Percentiles rank a stretch among this genome's conserved stretches.
Evolutionary conservation across 1,139 yeast species (phyloP).

Genomic region (Debaryomycetaceae sp.): DNA sequence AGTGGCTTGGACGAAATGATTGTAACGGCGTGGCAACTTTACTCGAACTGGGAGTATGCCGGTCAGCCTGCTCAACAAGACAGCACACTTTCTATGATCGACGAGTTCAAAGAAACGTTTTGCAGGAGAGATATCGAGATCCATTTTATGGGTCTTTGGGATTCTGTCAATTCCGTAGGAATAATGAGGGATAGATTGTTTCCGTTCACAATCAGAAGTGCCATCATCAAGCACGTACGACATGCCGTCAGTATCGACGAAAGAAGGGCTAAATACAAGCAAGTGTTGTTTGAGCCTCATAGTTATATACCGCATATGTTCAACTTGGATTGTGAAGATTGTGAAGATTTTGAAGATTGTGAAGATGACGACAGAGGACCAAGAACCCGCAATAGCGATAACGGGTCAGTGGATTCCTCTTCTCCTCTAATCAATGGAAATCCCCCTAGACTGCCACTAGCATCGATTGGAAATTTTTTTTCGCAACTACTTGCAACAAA

Average conservation of each 20-base stretch:
- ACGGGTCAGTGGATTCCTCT: neutral
- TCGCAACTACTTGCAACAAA: constrained; percentile 5
- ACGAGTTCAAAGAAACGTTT: constrained; percentile 51
- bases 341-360: constrained; percentile 1
- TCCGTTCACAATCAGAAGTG: constrained; percentile 51
- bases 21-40: constrained; percentile 58
- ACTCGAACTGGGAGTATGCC: constrained; percentile 58
- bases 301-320: constrained; percentile 29
- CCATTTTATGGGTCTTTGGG: constrained; percentile 64
- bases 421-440: neutral
- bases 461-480: constrained; percentile 1
- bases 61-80: constrained; percentile 50
- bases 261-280: constrained; percentile 58
- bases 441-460: neutral
- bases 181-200: constrained; percentile 52
- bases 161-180: constrained; percentile 65
- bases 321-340: constrained; percentile 17
- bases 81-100: constrained; percentile 39
- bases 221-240: constrained; percentile 53
- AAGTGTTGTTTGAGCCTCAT: constrained; percentile 46
- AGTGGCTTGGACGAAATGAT: constrained; percentile 53
- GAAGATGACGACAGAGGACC: neutral
- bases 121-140: constrained; percentile 42
- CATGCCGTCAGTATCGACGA: constrained; percentile 68
- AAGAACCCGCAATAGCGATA: neutral